These are phyloP conservation scores for Tetracladium maxilliforme DNA, from an alignment of 2,329 filamentous ascomycete genomes.

Conservation along the genomic window DNA sequence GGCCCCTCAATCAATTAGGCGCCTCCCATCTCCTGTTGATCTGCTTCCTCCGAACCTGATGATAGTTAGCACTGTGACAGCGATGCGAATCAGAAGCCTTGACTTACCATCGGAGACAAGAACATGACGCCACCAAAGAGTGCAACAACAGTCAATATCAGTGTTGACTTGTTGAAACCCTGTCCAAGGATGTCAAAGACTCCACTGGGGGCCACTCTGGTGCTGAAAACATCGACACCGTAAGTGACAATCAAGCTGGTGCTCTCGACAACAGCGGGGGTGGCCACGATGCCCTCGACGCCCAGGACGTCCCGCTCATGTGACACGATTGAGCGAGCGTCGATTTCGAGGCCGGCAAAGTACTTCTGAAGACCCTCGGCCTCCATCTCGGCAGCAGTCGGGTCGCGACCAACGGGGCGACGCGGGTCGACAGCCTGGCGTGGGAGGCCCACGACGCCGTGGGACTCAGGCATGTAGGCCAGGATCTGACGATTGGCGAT, in stretches of 20 bases:
- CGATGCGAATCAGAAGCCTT: too few relatives aligned
- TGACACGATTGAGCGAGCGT: constrained; percentile 65
- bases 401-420: constrained; percentile 72
- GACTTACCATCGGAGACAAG: constrained; percentile 72
- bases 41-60: too few relatives aligned
- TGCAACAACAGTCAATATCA: constrained; percentile 72
- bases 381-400: constrained; percentile 62
- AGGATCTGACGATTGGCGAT: constrained; percentile 76
- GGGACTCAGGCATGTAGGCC: constrained; percentile 58
- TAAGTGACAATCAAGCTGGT: constrained; percentile 83
- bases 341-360: constrained; percentile 62
- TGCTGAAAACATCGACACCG: constrained; percentile 79
- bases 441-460: constrained; percentile 67
- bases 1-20: too few relatives aligned
- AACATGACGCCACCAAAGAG: constrained; percentile 62
- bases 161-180: constrained; percentile 80
- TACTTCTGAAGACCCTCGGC: constrained; percentile 78
- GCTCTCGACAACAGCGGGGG: constrained; percentile 74
- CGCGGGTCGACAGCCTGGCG: constrained; percentile 71
- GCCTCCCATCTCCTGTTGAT: too few relatives aligned
- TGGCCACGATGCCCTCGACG: constrained; percentile 56
- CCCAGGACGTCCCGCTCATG: constrained; percentile 74
- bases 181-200: constrained; percentile 88
- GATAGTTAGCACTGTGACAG: too few relatives aligned
- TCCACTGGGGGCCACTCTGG: constrained; percentile 72